Evolutionary conservation across 176 grass and related monocot species (phyloP).

Genomic region (Luzula sylvatica): DNA sequence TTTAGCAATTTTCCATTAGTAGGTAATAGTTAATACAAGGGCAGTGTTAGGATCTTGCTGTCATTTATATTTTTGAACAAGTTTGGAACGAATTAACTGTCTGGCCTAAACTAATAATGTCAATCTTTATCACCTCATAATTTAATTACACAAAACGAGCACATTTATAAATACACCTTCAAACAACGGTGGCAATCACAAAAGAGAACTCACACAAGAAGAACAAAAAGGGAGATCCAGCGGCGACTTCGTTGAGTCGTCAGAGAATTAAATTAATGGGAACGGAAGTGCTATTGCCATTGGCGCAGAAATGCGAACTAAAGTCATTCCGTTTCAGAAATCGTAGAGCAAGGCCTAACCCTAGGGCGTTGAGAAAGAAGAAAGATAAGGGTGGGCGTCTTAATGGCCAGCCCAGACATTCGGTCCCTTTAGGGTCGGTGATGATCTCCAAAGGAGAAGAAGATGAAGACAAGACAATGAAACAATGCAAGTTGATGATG

Average conservation of each 20-base stretch:
- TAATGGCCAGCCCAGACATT: background rate
- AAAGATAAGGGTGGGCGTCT: background rate
- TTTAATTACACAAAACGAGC: conserved; percentile 3
- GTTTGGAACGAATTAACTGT: too few relatives aligned
- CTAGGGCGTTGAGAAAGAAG: conserved; percentile 4
- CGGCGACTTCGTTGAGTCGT: conserved; percentile 17
- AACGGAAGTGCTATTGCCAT: conserved; percentile 13
- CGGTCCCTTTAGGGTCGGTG: background rate
- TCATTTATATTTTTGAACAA: too few relatives aligned
- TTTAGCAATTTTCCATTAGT: too few relatives aligned
- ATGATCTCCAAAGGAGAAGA: conserved; percentile 12
- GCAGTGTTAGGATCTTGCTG: too few relatives aligned
- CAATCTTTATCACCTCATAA: conserved; percentile 6
- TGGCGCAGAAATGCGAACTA: conserved; percentile 14
- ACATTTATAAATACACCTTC: background rate
- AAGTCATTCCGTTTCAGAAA: background rate
- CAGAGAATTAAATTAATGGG: background rate
- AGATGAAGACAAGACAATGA: background rate
- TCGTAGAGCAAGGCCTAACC: background rate
- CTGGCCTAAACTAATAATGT: too few relatives aligned
- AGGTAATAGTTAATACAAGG: too few relatives aligned
- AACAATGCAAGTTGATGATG: conserved; percentile 4
- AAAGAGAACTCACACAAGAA: background rate
- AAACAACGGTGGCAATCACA: background rate
- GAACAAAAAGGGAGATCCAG: background rate